Conservation (phyloP, 164 flowering plant species). For the Vitis amurensis region DNA sequence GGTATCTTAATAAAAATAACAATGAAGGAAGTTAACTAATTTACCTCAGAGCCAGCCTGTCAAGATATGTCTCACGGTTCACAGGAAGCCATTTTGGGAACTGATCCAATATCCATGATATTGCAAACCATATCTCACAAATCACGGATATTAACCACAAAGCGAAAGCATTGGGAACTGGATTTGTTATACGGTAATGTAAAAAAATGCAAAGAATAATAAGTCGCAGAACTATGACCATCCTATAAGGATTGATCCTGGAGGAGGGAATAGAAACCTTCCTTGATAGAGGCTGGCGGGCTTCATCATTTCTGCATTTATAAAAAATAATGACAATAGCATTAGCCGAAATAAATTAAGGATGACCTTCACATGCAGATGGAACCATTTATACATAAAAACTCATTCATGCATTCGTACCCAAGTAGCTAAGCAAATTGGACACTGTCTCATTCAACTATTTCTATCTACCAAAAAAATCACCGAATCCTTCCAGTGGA, state of each 20-base stretch:
- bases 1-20: background rate
- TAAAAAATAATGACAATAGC: background rate
- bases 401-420: no score
- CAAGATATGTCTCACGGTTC: slow-evolving; percentile 37
- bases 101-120: slow-evolving; percentile 39
- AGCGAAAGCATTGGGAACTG: slow-evolving; percentile 27
- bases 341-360: background rate
- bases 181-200: slow-evolving; percentile 33
- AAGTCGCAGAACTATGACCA: slow-evolving; percentile 32
- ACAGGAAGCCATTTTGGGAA: slow-evolving; percentile 38
- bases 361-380: background rate
- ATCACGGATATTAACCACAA: slow-evolving; percentile 34
- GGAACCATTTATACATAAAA: background rate
- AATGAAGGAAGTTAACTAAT: background rate
- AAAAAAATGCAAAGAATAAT: slow-evolving; percentile 27
- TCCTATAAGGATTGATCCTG: slow-evolving; percentile 31
- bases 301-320: slow-evolving; percentile 30
- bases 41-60: slow-evolving; percentile 32
- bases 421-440: no score
- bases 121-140: slow-evolving; percentile 39
- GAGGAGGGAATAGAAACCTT: slow-evolving; percentile 32
- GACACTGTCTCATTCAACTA: no score
- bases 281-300: slow-evolving; percentile 36
- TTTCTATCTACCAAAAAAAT: no score
- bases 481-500: no score